A percentile compares a stretch with the other conserved stretches of the same genome.
phyloP scores from a whole-genome alignment of 495 filamentous ascomycete species.

The Delitschia confertaspora region DNA sequence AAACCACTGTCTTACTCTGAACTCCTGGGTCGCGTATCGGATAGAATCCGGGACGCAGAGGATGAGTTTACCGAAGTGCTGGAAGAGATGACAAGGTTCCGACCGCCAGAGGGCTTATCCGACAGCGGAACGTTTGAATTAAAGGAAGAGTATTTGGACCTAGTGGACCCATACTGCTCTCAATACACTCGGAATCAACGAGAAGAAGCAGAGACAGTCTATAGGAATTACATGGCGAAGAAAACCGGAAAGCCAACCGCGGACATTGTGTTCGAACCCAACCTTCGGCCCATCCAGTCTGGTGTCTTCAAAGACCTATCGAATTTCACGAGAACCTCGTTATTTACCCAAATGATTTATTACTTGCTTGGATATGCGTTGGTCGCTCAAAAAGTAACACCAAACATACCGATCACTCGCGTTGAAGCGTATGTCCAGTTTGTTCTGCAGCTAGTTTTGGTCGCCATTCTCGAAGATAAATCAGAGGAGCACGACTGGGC shows the following conservation, averaged over 20 bases:
- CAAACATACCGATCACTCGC: slow-evolving; percentile 65
- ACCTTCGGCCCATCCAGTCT: slow-evolving; percentile 62
- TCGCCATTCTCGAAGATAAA: slow-evolving; percentile 74
- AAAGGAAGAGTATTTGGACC: slow-evolving; percentile 69
- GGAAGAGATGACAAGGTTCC: slow-evolving; percentile 82
- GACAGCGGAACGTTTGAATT: slow-evolving; percentile 92
- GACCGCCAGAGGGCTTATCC: slow-evolving; percentile 78
- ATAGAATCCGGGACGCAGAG: slow-evolving; percentile 74
- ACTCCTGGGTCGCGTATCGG: slow-evolving; percentile 67
- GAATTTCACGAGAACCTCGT: slow-evolving; percentile 65
- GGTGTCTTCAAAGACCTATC: slow-evolving; percentile 69
- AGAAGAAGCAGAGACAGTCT: slow-evolving; percentile 86
- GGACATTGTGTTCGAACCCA: slow-evolving; percentile 92
- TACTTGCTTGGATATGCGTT: slow-evolving; percentile 74
- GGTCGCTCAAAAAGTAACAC: slow-evolving; percentile 38
- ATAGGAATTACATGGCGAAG: slow-evolving; percentile 76
- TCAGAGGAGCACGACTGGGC: slow-evolving; percentile 48
- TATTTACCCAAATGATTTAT: slow-evolving; percentile 88
- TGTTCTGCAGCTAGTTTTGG: slow-evolving; percentile 73
- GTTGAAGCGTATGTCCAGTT: slow-evolving; percentile 89
- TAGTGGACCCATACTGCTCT: slow-evolving; percentile 88
- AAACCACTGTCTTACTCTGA: slow-evolving; percentile 92
- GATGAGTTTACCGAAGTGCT: slow-evolving; percentile 72
- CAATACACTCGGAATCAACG: slow-evolving; percentile 96
- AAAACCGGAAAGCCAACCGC: slow-evolving; percentile 68